phyloP scores from a whole-genome alignment of 179 eudicot species.

The Drosera spatulata region DNA sequence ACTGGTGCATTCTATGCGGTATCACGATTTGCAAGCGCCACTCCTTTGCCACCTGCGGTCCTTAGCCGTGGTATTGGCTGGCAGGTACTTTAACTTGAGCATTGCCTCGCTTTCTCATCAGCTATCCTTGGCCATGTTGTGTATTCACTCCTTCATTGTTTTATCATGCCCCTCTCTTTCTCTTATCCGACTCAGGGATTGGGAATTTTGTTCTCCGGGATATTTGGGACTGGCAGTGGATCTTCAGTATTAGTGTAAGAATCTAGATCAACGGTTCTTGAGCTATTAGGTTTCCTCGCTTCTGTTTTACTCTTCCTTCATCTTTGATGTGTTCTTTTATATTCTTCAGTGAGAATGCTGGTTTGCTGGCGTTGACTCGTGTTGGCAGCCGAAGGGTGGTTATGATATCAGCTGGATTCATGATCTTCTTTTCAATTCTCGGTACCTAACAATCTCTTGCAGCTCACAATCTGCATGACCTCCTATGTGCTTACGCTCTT shows the following conservation, averaged over 20 bases:
- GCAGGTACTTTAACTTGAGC: constrained; percentile 47
- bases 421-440: constrained; percentile 41
- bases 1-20: constrained; percentile 83
- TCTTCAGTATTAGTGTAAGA: constrained; percentile 92
- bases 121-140: neutral
- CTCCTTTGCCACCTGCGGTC: constrained; percentile 84
- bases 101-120: neutral
- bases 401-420: constrained; percentile 35
- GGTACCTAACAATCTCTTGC: constrained; percentile 10
- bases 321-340: too few relatives aligned
- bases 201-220: constrained; percentile 74
- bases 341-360: constrained; percentile 36
- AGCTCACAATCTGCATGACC: neutral
- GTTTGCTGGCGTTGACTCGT: constrained; percentile 37
- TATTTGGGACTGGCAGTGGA: constrained; percentile 87
- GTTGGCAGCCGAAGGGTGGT: constrained; percentile 50
- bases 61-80: constrained; percentile 97
- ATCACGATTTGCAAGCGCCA: constrained; percentile 85
- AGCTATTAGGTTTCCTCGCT: too few relatives aligned
- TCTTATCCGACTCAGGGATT: constrained; percentile 42
- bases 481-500: neutral
- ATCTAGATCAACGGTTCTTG: neutral
- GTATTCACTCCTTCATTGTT: constrained; percentile 4
- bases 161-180: neutral
- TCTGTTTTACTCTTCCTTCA: neutral